phyloP scores from a whole-genome alignment of 176 grass and related monocot genomes.

The Zea mays region Zm-B73-REFERENCE-NAM-5.0 NC_050100.1:48430001-48430500 shows the following conservation, averaged over 20 bases:
- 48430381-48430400: background rate
- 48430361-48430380: background rate
- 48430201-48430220: constrained; percentile 2
- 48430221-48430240: constrained; percentile 6
- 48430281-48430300: constrained; percentile 27
- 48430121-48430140: constrained; percentile 64
- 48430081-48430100: constrained; percentile 53
- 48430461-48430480: too few relatives aligned
- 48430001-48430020: constrained; percentile 49
- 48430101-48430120: constrained; percentile 62
- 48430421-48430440: background rate
- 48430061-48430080: background rate
- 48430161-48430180: constrained; percentile 62
- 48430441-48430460: background rate
- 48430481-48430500: too few relatives aligned
- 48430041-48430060: background rate
- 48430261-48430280: background rate
- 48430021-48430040: constrained; percentile 13
- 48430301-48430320: constrained; percentile 15
- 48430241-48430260: background rate
- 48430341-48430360: background rate
- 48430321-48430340: too few relatives aligned
- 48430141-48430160: constrained; percentile 36
- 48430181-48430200: constrained; percentile 36
- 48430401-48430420: background rate